Percentiles rank a stretch among this genome's conserved stretches.
These are phyloP conservation scores for Oryza australiensis DNA, from an alignment of 176 grass and related monocot genomes.

Conservation along the genomic window DNA sequence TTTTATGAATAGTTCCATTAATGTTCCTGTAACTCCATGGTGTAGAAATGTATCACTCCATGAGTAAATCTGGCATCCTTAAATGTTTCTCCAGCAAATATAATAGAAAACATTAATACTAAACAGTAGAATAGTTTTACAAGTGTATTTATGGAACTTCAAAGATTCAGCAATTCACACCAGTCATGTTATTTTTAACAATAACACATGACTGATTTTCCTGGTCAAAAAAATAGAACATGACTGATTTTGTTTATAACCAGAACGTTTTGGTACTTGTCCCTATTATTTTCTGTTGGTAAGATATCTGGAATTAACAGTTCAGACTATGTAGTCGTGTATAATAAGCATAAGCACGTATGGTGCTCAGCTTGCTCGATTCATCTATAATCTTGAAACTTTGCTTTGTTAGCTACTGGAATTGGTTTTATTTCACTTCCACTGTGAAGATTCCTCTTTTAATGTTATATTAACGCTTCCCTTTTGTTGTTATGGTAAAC, in stretches of 20 bases:
- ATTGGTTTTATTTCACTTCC: neutral
- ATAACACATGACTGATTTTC: neutral
- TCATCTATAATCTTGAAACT: neutral
- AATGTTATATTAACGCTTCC: slow-evolving; percentile 1
- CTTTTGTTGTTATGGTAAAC: slow-evolving; percentile 21
- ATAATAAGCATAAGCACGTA: neutral
- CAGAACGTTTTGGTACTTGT: neutral
- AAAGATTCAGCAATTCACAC: neutral
- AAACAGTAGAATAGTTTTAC: neutral
- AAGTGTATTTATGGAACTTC: neutral
- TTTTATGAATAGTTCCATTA: neutral
- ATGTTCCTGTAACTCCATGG: neutral
- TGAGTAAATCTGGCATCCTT: neutral
- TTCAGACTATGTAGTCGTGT: neutral
- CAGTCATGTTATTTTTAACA: neutral
- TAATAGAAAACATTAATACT: neutral
- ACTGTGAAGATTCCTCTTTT: neutral
- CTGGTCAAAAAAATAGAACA: no score
- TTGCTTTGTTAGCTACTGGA: neutral
- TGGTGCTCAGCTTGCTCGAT: neutral
- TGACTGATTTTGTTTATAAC: neutral
- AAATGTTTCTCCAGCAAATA: neutral
- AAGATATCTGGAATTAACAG: neutral
- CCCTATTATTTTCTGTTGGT: neutral
- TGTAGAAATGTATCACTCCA: neutral